phyloP scores from a whole-genome alignment of 2,329 filamentous ascomycete genomes.

The Sarocladium strictum region DNA sequence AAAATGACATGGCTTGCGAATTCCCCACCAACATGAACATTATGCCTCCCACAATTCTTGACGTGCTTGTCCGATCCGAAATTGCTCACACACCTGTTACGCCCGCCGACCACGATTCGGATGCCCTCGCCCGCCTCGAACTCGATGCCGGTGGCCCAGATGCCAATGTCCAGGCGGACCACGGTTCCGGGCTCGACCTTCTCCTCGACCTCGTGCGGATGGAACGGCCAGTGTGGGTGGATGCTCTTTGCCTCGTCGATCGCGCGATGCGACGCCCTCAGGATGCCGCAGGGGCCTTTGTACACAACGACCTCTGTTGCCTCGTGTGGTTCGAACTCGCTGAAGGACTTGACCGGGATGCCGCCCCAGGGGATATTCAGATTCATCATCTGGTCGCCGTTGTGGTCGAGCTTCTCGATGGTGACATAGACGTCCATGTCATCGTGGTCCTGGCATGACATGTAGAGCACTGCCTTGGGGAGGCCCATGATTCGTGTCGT shows the following conservation, averaged over 20 bases:
- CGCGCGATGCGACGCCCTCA: slow-evolving; percentile 15
- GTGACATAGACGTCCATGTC: slow-evolving; percentile 37
- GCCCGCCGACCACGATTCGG: slow-evolving; percentile 18
- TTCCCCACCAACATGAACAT: slow-evolving; percentile 17
- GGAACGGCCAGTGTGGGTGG: slow-evolving; percentile 22
- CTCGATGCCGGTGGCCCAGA: slow-evolving; percentile 23
- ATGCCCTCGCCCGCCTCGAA: slow-evolving; percentile 20
- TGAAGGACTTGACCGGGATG: slow-evolving; percentile 14
- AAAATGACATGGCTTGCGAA: slow-evolving; percentile 17
- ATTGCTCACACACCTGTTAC: slow-evolving; percentile 15
- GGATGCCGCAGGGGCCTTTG: slow-evolving; percentile 18
- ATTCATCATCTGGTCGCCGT: slow-evolving; percentile 14
- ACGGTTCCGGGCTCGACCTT: slow-evolving; percentile 18
- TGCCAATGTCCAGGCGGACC: slow-evolving; percentile 21
- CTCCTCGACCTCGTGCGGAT: slow-evolving; percentile 16
- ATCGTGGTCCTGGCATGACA: slow-evolving; percentile 21
- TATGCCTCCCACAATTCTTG: slow-evolving; percentile 16
- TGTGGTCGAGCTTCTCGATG: slow-evolving; percentile 15
- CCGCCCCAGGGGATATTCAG: slow-evolving; percentile 21
- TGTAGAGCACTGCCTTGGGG: background rate
- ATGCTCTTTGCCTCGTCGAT: slow-evolving; percentile 19
- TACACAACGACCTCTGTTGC: slow-evolving; percentile 19
- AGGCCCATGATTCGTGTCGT: background rate
- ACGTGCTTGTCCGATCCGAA: slow-evolving; percentile 12
- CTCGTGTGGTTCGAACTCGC: slow-evolving; percentile 16